Base-by-base conservation (phyloP, 495 filamentous ascomycete species). In the Penicillium riverlandense region DNA sequence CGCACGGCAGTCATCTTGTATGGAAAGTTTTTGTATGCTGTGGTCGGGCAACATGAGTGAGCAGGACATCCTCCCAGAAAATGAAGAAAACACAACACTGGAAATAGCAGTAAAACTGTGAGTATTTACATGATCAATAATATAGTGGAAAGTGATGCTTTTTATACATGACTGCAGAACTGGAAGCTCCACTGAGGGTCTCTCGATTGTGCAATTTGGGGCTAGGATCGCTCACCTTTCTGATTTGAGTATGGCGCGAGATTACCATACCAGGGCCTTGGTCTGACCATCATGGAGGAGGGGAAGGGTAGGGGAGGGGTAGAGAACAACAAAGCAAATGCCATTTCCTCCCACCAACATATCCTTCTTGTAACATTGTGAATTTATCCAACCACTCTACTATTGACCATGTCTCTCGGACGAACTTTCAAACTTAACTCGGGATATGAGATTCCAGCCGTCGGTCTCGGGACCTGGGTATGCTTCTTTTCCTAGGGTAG, bases 391-490 rank as follows among this genome's bases (percentile, higher is more conserved):
- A 22, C 30, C 40, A 12, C 27, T 35, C 6, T 29, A 11, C 16
- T 14, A 35, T 33, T 29, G 16, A 61, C 11, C 8, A 69, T 69
- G 66, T 58, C 66, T 59, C 48, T 61, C 11, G 62, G 66, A 43
- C 60, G 61, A 29, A 57, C 58, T 34, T 67, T 62, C 46, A 70
- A 64, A 43, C 54, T 70, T 39, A 66, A 63, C 52, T 66, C 66
- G 33, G 66, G 62, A 43, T 60, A 66, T 39, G 49, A 61, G 13
- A 70, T 70, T 40, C 66, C 66, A 27, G 63, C 59, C 11, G 52
- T 65, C 35, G 59, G 60, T 40, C 55, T 63, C 30, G 61, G 58
- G 0, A 63, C 61, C 41, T 66, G 58, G 59, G 54, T 63, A 48
- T 10, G 52, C 39, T 38, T 30, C 35, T 48, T 31, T 49, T 11